Conservation (phyloP, 495 filamentous ascomycete genomes). For the Cenococcum geophilum region DNA sequence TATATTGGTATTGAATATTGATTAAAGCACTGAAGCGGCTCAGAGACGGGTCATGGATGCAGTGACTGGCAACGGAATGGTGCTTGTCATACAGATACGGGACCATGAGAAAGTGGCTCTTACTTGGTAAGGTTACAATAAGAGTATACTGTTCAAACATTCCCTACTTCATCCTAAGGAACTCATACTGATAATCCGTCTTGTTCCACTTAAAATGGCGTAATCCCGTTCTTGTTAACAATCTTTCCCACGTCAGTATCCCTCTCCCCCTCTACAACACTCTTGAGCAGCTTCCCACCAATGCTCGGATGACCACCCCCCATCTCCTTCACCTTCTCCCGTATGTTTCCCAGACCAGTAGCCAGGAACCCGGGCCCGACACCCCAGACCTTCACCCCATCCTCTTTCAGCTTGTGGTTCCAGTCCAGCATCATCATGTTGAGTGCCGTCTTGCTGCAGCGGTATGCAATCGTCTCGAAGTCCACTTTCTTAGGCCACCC, state of each 20-base stretch:
- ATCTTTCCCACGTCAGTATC: constrained; percentile 38
- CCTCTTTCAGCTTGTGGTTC: constrained; percentile 36
- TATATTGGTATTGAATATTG: too few relatives aligned
- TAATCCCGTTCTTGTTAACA: constrained; percentile 33
- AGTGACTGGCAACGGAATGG: too few relatives aligned
- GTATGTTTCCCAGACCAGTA: constrained; percentile 33
- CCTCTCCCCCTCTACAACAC: constrained; percentile 37
- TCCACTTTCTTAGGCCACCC: constrained; percentile 46
- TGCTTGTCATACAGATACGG: too few relatives aligned
- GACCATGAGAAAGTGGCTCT: too few relatives aligned
- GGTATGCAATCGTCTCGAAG: constrained; percentile 37
- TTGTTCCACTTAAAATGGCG: background rate
- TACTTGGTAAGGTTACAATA: too few relatives aligned
- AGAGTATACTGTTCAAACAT: too few relatives aligned
- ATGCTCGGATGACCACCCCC: constrained; percentile 34
- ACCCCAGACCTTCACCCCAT: constrained; percentile 41
- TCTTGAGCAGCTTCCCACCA: constrained; percentile 34
- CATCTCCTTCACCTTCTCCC: constrained; percentile 35
- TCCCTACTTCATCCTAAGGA: too few relatives aligned
- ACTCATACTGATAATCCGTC: too few relatives aligned
- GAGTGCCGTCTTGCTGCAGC: constrained; percentile 36
- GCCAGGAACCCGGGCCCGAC: constrained; percentile 38
- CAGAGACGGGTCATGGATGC: too few relatives aligned
- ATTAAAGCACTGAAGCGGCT: too few relatives aligned
- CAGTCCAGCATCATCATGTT: constrained; percentile 40